Base-by-base conservation (phyloP, 495 filamentous ascomycete genomes). In the Talaromyces adpressus region DNA sequence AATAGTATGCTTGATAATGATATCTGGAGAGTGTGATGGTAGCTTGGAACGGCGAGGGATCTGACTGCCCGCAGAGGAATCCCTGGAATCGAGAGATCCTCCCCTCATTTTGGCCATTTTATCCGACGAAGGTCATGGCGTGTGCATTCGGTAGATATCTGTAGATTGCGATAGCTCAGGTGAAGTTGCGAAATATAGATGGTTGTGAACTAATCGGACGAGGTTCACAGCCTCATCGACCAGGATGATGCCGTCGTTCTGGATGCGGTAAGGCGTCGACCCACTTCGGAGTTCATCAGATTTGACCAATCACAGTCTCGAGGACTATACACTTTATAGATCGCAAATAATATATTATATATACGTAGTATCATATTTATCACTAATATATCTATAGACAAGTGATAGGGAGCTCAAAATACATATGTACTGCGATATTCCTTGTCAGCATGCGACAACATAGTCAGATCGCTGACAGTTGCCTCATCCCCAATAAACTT, bases 1-100 rank as follows among this genome's bases (percentile, higher is more conserved):
- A 60, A 85, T 76, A 0, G 82, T 85, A 58, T 85, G 79, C 49
- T 75, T 72, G 4, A 57, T 63, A 53, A 86, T 70, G n/a, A 79
- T 60, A 4, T 79, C 76, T 2, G 80, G 82, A 7, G 81, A 79
- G 62, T 80, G 79, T 18, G 72, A 68, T 20, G 82, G 82, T 8
- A 84, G 69, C 63, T 81, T 79, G 52, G 76, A 77, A 41, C 73
- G 74, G 62, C 70, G 71, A 63, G 68, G 70, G 30, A 71, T 70
- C 30, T 69, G 65, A 53, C 72, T 70, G 60, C 73, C 72, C 41
- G 69, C 66, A 65, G 73, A 64, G 57, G 62, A 64, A 58, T 74
- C 71, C 36, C 71, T 70, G 20, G 73, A 74, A 64, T 74, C 72
- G 57, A 77, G 65, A 39, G 78, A 79, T 72, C 75, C 77, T 73